Base-by-base conservation (phyloP, 192 early-diverging fungal species). In the Coemansia sp. region DNA sequence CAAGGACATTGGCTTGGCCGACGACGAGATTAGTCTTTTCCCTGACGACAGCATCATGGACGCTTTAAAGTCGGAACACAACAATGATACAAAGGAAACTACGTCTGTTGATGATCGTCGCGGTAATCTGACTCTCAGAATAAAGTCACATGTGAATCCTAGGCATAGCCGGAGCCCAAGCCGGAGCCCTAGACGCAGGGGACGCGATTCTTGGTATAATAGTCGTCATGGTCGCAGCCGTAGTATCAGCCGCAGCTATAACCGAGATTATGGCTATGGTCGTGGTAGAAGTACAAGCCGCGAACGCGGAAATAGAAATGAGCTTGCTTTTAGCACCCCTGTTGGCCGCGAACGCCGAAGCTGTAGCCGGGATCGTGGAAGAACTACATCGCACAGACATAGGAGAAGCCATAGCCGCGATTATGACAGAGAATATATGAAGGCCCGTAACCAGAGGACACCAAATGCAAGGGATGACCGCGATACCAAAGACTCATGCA, bases 21-120 rank as follows among this genome's bases (percentile, higher is more conserved):
- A 55, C 43, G 48, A 62, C 51, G 37, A 32, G 15, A 43, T 36
- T 5, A 39, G 28, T 3, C 51, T 41, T 6, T 41, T 38, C 22
- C 59, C 67, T 34, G 41, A 61, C n/a, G 48, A 39, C 33, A 54
- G 55, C 65, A 67, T 48, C 17, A 48, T 48, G 45, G 45, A 48
- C 45, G 45, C 17, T 15, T n/a, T 14, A 35, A 4, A 66, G 18
- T 22, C 65, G 53, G 20, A 36, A 56, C 9, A 12, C 18, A 2
- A 5, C 41, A n/a, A 34, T 8, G 4, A 4, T 15, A 34, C 12
- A 8, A 48, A 12, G 4, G 45, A 15, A 15, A 15, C 45, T 15
- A 15, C 45, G 17, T 48, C 45, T 48, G 8, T 15, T 12, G 45
- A 41, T 6, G 11, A 41, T 12, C 9, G 45, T 15, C 45, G 3